These are phyloP conservation scores for Citeromyces matritensis DNA, from an alignment of 805 yeast species.

Conservation along the genomic window DNA sequence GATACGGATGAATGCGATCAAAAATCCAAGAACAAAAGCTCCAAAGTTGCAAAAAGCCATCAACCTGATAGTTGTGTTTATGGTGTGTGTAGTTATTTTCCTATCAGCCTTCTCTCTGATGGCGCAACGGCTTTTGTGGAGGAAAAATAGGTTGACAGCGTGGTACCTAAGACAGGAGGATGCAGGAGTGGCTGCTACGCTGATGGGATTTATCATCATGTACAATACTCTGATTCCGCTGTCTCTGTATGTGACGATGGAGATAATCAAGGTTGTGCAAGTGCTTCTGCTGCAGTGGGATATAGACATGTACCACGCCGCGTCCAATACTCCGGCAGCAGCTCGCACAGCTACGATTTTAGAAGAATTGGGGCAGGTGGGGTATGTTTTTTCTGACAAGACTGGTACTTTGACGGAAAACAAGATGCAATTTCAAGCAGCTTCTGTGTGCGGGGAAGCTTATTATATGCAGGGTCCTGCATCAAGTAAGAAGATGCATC, in stretches of 20 bases:
- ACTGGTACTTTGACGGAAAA: constrained; percentile 97
- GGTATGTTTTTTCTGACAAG: constrained; percentile 88
- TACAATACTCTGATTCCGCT: constrained; percentile 91
- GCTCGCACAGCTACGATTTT: constrained; percentile 91
- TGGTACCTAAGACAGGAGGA: constrained; percentile 71
- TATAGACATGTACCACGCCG: constrained; percentile 84
- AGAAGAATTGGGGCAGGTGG: constrained; percentile 94
- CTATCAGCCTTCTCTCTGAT: constrained; percentile 71
- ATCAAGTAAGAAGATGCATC: no score
- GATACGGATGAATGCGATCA: constrained; percentile 87
- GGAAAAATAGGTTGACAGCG: constrained; percentile 21
- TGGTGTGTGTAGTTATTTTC: constrained; percentile 69
- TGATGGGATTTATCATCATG: constrained; percentile 96
- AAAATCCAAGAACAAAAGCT: constrained; percentile 81
- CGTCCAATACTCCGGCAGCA: constrained; percentile 81
- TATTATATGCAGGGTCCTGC: no score
- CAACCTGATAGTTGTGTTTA: constrained; percentile 70
- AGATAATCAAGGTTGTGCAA: constrained; percentile 83
- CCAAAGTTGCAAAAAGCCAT: constrained; percentile 81
- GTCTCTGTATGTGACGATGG: constrained; percentile 92
- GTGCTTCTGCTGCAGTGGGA: constrained; percentile 73
- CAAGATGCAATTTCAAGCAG: constrained; percentile 80
- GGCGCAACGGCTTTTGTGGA: constrained; percentile 49
- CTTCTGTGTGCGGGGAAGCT: constrained; percentile 59
- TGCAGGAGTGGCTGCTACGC: constrained; percentile 75